A percentile compares a stretch with the other conserved stretches of the same genome.
Evolutionary conservation across 75 land plant genomes (phyloP).

Genomic region (Azolla pinnata): DNA sequence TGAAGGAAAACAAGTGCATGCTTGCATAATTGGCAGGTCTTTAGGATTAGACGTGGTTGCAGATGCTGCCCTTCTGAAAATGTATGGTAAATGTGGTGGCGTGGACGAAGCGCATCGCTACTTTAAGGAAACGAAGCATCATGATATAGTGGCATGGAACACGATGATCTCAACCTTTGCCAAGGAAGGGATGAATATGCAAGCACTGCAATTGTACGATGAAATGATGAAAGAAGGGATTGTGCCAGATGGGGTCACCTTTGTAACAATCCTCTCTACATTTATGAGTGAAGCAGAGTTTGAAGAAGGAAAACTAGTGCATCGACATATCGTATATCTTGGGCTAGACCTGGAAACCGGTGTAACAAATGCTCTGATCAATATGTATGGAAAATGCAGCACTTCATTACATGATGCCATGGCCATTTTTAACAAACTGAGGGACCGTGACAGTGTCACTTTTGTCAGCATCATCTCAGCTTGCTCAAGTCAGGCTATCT

Average conservation of each 20-base stretch:
- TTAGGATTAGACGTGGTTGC: conserved; percentile 5
- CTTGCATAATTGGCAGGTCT: neutral
- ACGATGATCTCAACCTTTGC: conserved; percentile 33
- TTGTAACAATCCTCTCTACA: conserved; percentile 35
- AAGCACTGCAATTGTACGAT: conserved; percentile 31
- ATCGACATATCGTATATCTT: neutral
- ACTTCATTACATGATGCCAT: neutral
- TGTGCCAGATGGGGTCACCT: conserved; percentile 44
- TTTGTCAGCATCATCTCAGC: conserved; percentile 5
- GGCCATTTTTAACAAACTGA: neutral
- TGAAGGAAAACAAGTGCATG: conserved; percentile 6
- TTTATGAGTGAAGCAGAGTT: conserved; percentile 2
- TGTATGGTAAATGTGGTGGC: conserved; percentile 9
- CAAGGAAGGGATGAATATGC: conserved; percentile 20
- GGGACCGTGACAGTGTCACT: neutral
- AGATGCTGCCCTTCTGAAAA: conserved; percentile 11
- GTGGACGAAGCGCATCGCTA: conserved; percentile 6
- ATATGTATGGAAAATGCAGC: neutral
- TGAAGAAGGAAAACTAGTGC: neutral
- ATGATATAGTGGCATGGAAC: conserved; percentile 11
- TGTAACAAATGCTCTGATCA: neutral
- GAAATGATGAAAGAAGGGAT: conserved; percentile 23
- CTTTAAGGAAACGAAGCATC: neutral
- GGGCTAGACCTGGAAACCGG: neutral
- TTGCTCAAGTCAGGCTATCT: conserved; percentile 1